Base-by-base conservation (phyloP, 495 filamentous ascomycete genomes). In the Staphylotrichum longicolle region DNA sequence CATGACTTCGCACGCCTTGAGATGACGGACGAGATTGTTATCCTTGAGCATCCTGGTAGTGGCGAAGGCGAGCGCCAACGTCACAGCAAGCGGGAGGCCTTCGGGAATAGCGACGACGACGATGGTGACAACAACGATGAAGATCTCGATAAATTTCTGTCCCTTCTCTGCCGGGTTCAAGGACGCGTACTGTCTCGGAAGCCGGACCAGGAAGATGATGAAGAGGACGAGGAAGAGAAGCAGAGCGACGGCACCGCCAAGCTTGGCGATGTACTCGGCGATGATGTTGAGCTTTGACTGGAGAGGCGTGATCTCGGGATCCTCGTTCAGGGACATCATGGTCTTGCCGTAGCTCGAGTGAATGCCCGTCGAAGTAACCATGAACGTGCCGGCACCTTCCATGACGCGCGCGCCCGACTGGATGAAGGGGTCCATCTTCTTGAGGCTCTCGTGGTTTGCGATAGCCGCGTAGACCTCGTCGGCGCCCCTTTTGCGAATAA, bases 1-100 rank as follows among this genome's bases (percentile, higher is more conserved):
- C 93, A 98, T 98, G n/a, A 93, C 95, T 73, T 98, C 93, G 73
- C 93, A 98, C 48, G 93, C 93, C 66, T 91, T 87, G 44, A 98
- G 79, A 58, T 93, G 83, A 34, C 93, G 90, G 54, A 98, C 93
- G 52, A 98, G 74, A 64, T 97, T 97, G 75, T 96, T 93, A 67
- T 97, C 93, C 72, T 90, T 94, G 49, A 96, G 78, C 93, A 98
- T 98, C 33, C 91, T 82, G 27, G 88, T 96, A 1, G 93, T 98
- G 20, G 93, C 93, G 73, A 96, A 97, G 44, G 93, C 93, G 30
- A 98, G 81, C 48, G 93, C 93, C 51, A 98, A 79, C 1, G 93
- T 98, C 11, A 98, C 93, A 53, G 93, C 93, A 42, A 98, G 80
- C 14, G 93, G 93, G 49, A 98, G 76, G 27, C 93, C 93, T 77